Conservation (phyloP, 768 basidiomycete genomes). For the Leccinum disarticulatum region DNA sequence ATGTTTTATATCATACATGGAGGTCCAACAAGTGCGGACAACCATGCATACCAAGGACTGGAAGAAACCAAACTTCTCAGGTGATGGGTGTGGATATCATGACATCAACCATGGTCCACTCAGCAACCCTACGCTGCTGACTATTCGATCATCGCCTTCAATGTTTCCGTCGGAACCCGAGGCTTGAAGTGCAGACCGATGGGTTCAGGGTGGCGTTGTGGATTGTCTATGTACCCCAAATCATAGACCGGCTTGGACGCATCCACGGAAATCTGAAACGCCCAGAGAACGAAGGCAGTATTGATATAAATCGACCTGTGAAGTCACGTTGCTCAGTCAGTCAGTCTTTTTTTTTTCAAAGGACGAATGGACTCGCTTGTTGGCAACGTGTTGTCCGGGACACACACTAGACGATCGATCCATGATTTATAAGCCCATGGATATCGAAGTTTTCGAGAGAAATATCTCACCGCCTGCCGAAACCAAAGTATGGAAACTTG, state of each 20-base stretch:
- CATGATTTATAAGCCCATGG: background rate
- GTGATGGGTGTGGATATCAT: too few species aligned
- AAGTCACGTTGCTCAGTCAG: conserved; percentile 9
- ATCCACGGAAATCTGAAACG: conserved; percentile 51
- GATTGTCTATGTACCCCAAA: conserved; percentile 44
- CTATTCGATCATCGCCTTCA: conserved; percentile 1
- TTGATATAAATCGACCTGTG: background rate
- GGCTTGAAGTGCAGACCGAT: conserved; percentile 55
- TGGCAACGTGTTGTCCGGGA: conserved; percentile 55
- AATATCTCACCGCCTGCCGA: conserved; percentile 37
- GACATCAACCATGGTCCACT: too few species aligned
- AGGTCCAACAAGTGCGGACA: too few species aligned
- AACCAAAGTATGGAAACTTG: conserved; percentile 51
- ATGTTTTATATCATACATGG: too few species aligned
- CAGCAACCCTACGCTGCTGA: too few species aligned
- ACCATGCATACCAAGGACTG: too few species aligned
- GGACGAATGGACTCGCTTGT: conserved; percentile 30
- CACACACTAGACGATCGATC: conserved; percentile 42
- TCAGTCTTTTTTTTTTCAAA: background rate
- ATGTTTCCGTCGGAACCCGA: conserved; percentile 20
- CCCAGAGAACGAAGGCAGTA: conserved; percentile 56
- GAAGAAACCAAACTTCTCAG: too few species aligned
- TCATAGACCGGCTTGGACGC: conserved; percentile 51
- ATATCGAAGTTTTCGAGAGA: background rate
- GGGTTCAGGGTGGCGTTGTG: conserved; percentile 33